These are phyloP conservation scores for Vitis amurensis DNA, from an alignment of 164 flowering plant genomes.

Conservation along the genomic window DNA sequence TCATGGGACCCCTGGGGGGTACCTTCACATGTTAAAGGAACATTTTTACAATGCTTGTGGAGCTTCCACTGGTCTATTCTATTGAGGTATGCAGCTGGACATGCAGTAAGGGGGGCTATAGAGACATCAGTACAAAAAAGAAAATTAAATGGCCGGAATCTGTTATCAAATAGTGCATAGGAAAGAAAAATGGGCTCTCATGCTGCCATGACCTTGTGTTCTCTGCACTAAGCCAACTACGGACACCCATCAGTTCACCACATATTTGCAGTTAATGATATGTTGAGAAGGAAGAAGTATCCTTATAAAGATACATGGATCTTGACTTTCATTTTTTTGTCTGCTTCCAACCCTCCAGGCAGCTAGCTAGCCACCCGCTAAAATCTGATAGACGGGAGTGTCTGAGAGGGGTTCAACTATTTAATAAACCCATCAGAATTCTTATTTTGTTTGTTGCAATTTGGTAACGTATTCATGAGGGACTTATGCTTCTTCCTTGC, in stretches of 20 bases:
- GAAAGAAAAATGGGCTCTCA: too few species aligned
- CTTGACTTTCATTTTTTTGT: conserved; percentile 12
- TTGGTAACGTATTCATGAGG: conserved; percentile 26
- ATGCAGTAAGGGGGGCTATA: too few species aligned
- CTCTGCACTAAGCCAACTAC: conserved; percentile 15
- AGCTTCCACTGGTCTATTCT: too few species aligned
- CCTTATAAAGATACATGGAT: neutral
- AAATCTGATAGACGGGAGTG: conserved; percentile 1
- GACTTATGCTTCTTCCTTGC: conserved; percentile 19
- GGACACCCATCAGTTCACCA: conserved; percentile 15
- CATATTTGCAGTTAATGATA: conserved; percentile 27
- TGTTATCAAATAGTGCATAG: too few species aligned
- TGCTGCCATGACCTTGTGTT: too few species aligned
- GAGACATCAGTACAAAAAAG: too few species aligned
- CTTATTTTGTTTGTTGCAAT: neutral
- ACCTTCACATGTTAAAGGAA: too few species aligned
- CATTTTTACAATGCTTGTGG: too few species aligned
- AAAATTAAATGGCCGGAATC: too few species aligned
- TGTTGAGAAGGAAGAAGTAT: conserved; percentile 6
- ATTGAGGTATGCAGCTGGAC: neutral
- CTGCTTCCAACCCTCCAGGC: conserved; percentile 3
- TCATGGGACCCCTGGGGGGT: neutral
- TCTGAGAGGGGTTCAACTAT: conserved; percentile 5
- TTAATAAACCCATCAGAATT: conserved; percentile 2
- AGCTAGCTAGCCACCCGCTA: neutral